Base-by-base conservation (phyloP, 148 eudicot genomes). In the Talinum fruticosum region DNA sequence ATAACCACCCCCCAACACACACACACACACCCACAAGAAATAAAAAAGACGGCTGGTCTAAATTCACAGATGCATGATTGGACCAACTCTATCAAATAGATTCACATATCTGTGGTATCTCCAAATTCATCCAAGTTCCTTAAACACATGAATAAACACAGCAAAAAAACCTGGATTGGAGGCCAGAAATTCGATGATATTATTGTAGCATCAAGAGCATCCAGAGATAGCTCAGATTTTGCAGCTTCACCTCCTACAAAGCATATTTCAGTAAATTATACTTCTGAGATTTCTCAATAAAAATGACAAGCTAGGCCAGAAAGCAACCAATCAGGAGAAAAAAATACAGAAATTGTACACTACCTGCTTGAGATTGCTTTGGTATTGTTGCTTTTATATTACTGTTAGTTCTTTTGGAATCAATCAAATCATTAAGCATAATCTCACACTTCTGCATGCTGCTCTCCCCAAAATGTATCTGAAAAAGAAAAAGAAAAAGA, bases 391-490 rank as follows among this genome's bases (percentile, higher is more conserved):
- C 92, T 87, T 96, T 96, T 59, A 96, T 93, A 83, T 91, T 96
- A 78, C 88, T 79, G 69, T 93, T 96, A 75, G 88, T 91, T 85
- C 99, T 83, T 80, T 91, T 96, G 10, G 99, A 96, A 89, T 88
- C 97, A 77, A 96, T 96, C 67, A 96, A 85, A 88, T 96, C 99
- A 90, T 96, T 96, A 73, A 96, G 94, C 99, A 96, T 96, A 72
- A 96, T 93, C 85, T 93, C 99, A 87, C 99, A 96, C 80, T 82
- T 90, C 84, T 96, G 99, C 99, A 96, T 93, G 90, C 97, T 91
- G 87, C 91, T 90, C 84, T 96, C 99, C 73, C 97, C 99, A 87
- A 95, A 96, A 89, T 96, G 99, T 85, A 96, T 96, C 99, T 96
- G 86, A 45, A 71, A 30, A 33, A 72, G 21, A 29, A 54, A 66